A percentile compares a stretch with the other conserved stretches of the same genome.
These are phyloP conservation scores for Dipteronia sinensis DNA, from an alignment of 345 rosid genomes.

Conservation along the genomic window DNA sequence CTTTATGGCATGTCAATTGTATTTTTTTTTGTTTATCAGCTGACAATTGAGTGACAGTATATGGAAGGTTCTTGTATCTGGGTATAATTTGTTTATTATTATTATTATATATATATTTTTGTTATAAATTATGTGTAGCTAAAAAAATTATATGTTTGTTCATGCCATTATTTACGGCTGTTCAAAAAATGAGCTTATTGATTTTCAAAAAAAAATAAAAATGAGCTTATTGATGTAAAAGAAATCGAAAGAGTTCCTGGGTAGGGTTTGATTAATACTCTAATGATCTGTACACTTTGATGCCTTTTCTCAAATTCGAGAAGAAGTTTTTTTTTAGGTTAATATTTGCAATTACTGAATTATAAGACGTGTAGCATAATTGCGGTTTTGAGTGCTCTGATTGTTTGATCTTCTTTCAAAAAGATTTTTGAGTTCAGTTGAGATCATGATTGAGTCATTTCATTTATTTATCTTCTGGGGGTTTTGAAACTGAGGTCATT, in stretches of 20 bases:
- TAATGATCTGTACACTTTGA: too few relatives aligned
- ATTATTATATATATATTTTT: not conserved
- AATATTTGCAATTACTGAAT: not conserved
- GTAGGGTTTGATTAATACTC: not conserved
- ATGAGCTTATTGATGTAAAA: not conserved
- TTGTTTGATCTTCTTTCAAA: constrained; percentile 5
- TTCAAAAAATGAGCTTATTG: not conserved
- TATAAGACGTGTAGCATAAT: not conserved
- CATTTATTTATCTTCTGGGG: not conserved
- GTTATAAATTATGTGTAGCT: too few relatives aligned
- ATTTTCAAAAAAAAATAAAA: too few relatives aligned
- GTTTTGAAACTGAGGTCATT: not conserved
- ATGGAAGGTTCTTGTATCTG: not conserved
- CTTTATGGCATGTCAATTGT: not conserved
- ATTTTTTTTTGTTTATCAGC: not conserved
- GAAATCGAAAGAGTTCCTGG: not conserved
- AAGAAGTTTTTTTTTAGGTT: not conserved
- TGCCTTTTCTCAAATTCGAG: too few relatives aligned
- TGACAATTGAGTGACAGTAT: not conserved
- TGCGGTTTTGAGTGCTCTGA: not conserved
- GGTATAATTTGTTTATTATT: not conserved
- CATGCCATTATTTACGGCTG: not conserved
- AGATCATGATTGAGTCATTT: not conserved
- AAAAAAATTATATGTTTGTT: not conserved
- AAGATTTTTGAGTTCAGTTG: not conserved